Evolutionary conservation across 2,329 filamentous ascomycete species (phyloP).

Genomic region (Scytalidium lignicola): DNA sequence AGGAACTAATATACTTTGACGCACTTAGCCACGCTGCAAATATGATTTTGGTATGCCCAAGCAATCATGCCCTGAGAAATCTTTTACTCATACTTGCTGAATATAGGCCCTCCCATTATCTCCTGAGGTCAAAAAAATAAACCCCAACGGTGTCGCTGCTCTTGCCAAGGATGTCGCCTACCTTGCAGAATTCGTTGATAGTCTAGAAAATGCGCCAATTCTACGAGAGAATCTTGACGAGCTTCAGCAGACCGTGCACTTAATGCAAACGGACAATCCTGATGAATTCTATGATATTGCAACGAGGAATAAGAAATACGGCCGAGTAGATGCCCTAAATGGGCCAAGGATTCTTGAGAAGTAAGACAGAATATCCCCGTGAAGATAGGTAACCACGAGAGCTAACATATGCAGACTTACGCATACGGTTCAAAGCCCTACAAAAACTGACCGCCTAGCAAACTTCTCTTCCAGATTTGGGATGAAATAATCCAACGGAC

Average conservation of each 20-base stretch:
- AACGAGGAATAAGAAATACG: slow-evolving; percentile 87
- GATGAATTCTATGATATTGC: slow-evolving; percentile 96
- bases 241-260: slow-evolving; percentile 82
- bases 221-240: slow-evolving; percentile 87
- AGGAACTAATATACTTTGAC: slow-evolving; percentile 96
- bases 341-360: slow-evolving; percentile 90
- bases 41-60: slow-evolving; percentile 63
- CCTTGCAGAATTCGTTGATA: slow-evolving; percentile 79
- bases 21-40: slow-evolving; percentile 86
- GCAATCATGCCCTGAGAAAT: background rate
- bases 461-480: slow-evolving; percentile 74
- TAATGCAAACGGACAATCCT: slow-evolving; percentile 84
- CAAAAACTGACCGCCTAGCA: slow-evolving; percentile 58
- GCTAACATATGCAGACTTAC: slow-evolving; percentile 49
- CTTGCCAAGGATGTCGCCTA: slow-evolving; percentile 80
- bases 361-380: slow-evolving; percentile 48
- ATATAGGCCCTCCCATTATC: slow-evolving; percentile 46
- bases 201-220: slow-evolving; percentile 78
- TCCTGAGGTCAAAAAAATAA: slow-evolving; percentile 76
- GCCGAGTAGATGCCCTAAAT: slow-evolving; percentile 85
- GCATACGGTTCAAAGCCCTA: slow-evolving; percentile 53
- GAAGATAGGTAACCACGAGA: background rate
- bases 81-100: background rate
- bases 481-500: slow-evolving; percentile 40
- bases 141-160: slow-evolving; percentile 75